phyloP scores from a whole-genome alignment of 768 basidiomycete genomes.

The Leccinum sublutescens region DNA sequence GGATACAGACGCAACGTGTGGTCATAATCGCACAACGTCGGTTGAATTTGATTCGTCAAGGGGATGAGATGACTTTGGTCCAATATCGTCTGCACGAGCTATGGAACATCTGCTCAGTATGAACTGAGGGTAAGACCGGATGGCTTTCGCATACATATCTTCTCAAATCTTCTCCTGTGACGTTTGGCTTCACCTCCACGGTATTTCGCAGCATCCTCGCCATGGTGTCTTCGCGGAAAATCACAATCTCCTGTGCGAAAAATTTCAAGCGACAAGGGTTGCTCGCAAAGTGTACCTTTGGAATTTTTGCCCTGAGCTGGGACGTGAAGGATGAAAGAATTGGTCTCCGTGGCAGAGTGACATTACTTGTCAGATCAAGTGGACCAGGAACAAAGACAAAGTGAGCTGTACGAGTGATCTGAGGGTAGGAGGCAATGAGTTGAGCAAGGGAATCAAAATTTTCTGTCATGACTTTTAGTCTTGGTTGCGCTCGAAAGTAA shows the following conservation, averaged over 20 bases:
- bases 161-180: conserved; percentile 77
- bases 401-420: conserved; percentile 74
- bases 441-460: conserved; percentile 86
- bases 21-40: conserved; percentile 86
- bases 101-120: not conserved
- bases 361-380: conserved; percentile 79
- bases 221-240: conserved; percentile 94
- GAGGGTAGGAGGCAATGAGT: conserved; percentile 77
- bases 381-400: conserved; percentile 97
- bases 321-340: conserved; percentile 74
- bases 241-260: conserved; percentile 92
- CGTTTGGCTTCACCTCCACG: conserved; percentile 82
- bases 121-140: not conserved
- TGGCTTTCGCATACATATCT: conserved; percentile 63
- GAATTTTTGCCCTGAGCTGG: conserved; percentile 68
- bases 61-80: conserved; percentile 96
- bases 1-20: conserved; percentile 92
- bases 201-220: conserved; percentile 89
- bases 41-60: conserved; percentile 78
- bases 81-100: conserved; percentile 95
- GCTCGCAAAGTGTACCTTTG: conserved; percentile 77
- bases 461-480: conserved; percentile 46
- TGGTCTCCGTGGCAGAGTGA: conserved; percentile 76
- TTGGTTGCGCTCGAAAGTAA: not conserved
- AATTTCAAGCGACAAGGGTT: conserved; percentile 96